These are phyloP conservation scores for Debaryomyces prosopidis DNA, from an alignment of 805 yeast genomes.

Conservation along the genomic window DNA sequence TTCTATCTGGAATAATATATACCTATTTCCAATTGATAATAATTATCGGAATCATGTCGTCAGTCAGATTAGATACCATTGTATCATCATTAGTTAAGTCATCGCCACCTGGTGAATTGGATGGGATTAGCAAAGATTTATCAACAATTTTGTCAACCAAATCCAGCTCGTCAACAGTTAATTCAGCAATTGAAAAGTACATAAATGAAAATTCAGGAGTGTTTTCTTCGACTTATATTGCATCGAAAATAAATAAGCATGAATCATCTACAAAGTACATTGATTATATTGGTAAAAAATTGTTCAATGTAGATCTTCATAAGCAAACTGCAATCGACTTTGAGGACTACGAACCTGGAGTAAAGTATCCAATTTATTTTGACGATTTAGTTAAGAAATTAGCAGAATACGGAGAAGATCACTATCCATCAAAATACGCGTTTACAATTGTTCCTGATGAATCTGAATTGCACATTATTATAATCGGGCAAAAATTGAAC, in stretches of 20 bases:
- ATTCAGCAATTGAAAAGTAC: slow-evolving; percentile 27
- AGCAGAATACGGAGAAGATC: slow-evolving; percentile 56
- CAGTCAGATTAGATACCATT: slow-evolving; percentile 24
- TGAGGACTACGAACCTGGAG: slow-evolving; percentile 37
- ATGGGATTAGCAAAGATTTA: slow-evolving; percentile 26
- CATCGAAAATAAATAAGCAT: slow-evolving; percentile 34
- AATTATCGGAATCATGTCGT: slow-evolving; percentile 11
- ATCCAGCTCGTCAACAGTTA: slow-evolving; percentile 19
- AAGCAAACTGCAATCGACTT: slow-evolving; percentile 51
- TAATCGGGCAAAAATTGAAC: slow-evolving; percentile 72
- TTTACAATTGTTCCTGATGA: slow-evolving; percentile 42
- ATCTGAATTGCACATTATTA: slow-evolving; percentile 45
- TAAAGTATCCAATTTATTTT: slow-evolving; percentile 27
- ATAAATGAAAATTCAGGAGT: slow-evolving; percentile 30
- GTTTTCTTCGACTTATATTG: slow-evolving; percentile 30
- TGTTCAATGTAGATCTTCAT: slow-evolving; percentile 61
- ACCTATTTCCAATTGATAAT: not conserved
- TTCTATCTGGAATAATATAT: not conserved
- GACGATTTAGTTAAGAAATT: slow-evolving; percentile 33
- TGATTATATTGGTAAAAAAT: slow-evolving; percentile 50
- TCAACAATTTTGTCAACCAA: slow-evolving; percentile 20
- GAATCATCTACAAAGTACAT: slow-evolving; percentile 42
- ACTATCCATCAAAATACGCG: slow-evolving; percentile 62
- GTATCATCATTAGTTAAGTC: slow-evolving; percentile 31
- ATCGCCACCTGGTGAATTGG: slow-evolving; percentile 42